phyloP scores from a whole-genome alignment of 2,329 filamentous ascomycete species.

The Phialemonium atrogriseum region DNA sequence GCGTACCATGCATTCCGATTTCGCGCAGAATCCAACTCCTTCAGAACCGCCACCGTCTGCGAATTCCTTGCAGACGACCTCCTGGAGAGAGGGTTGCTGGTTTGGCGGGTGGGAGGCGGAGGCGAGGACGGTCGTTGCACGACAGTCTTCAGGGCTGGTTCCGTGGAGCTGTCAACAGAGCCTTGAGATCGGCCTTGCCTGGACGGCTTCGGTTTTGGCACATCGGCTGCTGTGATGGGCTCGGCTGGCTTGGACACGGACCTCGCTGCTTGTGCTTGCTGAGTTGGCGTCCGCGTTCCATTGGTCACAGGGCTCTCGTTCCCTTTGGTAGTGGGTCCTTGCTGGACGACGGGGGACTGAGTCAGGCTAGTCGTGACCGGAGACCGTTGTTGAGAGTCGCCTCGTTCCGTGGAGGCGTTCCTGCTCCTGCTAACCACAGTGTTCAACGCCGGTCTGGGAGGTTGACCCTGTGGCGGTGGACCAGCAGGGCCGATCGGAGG shows the following conservation, averaged over 20 bases:
- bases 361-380: slow-evolving; percentile 23
- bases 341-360: slow-evolving; percentile 35
- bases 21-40: slow-evolving; percentile 77
- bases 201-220: slow-evolving; percentile 33
- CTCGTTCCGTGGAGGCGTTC: slow-evolving; percentile 41
- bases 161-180: slow-evolving; percentile 61
- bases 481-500: slow-evolving; percentile 32
- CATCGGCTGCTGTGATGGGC: slow-evolving; percentile 16
- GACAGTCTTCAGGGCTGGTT: slow-evolving; percentile 39
- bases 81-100: slow-evolving; percentile 50
- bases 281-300: slow-evolving; percentile 57
- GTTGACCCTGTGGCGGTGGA: slow-evolving; percentile 47
- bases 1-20: slow-evolving; percentile 95
- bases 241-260: slow-evolving; percentile 29
- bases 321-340: slow-evolving; percentile 26
- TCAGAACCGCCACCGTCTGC: slow-evolving; percentile 66
- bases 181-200: slow-evolving; percentile 52
- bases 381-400: slow-evolving; percentile 24
- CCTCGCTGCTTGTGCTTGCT: slow-evolving; percentile 28
- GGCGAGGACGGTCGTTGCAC: slow-evolving; percentile 44
- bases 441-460: slow-evolving; percentile 38
- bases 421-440: slow-evolving; percentile 33
- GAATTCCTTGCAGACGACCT: slow-evolving; percentile 53
- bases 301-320: slow-evolving; percentile 46
- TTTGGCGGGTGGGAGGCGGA: slow-evolving; percentile 47